Percentiles rank a stretch among this genome's conserved stretches.
These are phyloP conservation scores for Chlamydomonas applanata DNA, from an alignment of 139 green algal species.

Conservation along the genomic window DNA sequence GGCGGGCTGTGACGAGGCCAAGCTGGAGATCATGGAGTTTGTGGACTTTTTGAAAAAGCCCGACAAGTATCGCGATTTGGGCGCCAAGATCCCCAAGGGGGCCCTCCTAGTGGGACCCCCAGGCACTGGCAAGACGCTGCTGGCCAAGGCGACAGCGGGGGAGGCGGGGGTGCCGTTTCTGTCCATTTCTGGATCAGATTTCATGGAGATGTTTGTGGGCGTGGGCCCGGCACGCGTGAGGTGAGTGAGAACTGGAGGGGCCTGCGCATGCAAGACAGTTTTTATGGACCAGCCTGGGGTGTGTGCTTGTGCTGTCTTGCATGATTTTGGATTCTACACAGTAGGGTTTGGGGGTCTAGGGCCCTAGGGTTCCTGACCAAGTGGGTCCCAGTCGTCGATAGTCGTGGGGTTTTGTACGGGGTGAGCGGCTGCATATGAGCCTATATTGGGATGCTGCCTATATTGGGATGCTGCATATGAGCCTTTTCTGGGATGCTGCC, in stretches of 20 bases:
- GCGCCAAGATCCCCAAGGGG: conserved; percentile 91
- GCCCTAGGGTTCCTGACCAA: no score
- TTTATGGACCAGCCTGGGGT: no score
- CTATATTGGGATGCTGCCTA: no score
- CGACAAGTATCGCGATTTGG: conserved; percentile 75
- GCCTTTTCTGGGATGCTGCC: no score
- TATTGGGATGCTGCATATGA: conserved; percentile 8
- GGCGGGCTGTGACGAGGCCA: conserved; percentile 95
- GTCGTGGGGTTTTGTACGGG: no score
- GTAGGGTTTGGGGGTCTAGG: no score
- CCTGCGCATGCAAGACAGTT: no score
- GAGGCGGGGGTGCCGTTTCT: conserved; percentile 95
- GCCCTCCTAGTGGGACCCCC: conserved; percentile 49
- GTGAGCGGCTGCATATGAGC: conserved; percentile 5
- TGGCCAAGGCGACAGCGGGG: conserved; percentile 94
- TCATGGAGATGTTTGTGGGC: conserved; percentile 89
- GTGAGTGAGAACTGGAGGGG: conserved; percentile 17
- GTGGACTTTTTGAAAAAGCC: conserved; percentile 92
- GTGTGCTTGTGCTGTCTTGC: no score
- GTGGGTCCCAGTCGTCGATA: no score
- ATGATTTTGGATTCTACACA: no score
- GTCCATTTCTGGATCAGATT: conserved; percentile 63
- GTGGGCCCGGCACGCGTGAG: conserved; percentile 92
- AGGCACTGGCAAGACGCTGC: conserved; percentile 92
- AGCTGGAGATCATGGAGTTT: conserved; percentile 97